phyloP scores from a whole-genome alignment of 306 rosid species.

The Ormosia emarginata region DNA sequence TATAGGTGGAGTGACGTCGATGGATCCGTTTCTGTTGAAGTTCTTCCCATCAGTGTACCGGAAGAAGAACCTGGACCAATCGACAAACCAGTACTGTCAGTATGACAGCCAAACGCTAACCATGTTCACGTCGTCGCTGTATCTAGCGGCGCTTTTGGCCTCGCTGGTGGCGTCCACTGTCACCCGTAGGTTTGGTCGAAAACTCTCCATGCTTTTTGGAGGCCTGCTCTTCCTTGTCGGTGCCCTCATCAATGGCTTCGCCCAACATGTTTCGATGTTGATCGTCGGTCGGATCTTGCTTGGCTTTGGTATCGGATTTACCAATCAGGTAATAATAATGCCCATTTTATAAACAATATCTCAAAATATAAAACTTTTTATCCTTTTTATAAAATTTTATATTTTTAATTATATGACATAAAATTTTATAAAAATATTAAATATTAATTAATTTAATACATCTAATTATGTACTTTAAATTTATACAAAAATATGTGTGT shows the following conservation, averaged over 20 bases:
- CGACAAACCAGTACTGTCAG: slow-evolving; percentile 69
- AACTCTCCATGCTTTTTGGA: slow-evolving; percentile 77
- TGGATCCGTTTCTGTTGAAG: slow-evolving; percentile 69
- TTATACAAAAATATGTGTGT: too few relatives aligned
- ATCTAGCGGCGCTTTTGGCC: slow-evolving; percentile 80
- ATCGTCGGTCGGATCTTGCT: slow-evolving; percentile 88
- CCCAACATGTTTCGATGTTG: slow-evolving; percentile 62
- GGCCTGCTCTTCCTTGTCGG: slow-evolving; percentile 69
- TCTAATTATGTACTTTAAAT: too few relatives aligned
- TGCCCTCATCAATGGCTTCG: slow-evolving; percentile 71
- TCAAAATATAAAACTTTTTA: too few relatives aligned
- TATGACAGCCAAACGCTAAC: slow-evolving; percentile 70
- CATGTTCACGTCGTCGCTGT: slow-evolving; percentile 86
- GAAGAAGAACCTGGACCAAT: slow-evolving; percentile 33
- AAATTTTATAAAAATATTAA: too few relatives aligned
- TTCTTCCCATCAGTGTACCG: slow-evolving; percentile 68
- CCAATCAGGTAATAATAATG: slow-evolving; percentile 64
- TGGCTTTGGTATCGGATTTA: slow-evolving; percentile 87
- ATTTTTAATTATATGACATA: too few relatives aligned
- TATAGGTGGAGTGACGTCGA: slow-evolving; percentile 93
- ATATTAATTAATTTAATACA: too few relatives aligned
- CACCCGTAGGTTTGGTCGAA: slow-evolving; percentile 73
- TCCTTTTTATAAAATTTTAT: too few relatives aligned
- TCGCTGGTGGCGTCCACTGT: slow-evolving; percentile 72
- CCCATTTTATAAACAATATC: too few relatives aligned